Evolutionary conservation across 768 basidiomycete species (phyloP).

Genomic region (Sporobolomyces phaffii): DNA sequence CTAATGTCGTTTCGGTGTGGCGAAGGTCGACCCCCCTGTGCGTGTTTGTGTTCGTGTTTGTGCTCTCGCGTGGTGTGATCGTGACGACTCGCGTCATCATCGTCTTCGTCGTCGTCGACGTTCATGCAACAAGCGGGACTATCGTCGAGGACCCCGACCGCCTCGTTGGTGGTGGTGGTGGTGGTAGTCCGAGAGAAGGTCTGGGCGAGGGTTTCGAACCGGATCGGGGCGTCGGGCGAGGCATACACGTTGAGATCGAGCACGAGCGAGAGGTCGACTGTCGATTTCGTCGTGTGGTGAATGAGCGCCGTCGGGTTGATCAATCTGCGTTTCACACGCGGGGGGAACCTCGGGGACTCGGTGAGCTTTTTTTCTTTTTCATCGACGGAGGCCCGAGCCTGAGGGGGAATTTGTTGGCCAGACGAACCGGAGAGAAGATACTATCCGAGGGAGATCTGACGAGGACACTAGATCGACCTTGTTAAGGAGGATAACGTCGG

Average conservation of each 20-base stretch:
- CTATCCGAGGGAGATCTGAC: constrained; percentile 52
- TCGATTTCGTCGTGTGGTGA: constrained; percentile 62
- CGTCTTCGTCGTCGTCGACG: constrained; percentile 4
- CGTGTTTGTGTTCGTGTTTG: neutral
- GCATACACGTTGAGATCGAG: constrained; percentile 76
- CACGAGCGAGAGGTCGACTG: constrained; percentile 68
- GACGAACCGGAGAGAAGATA: constrained; percentile 54
- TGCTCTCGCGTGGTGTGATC: no score
- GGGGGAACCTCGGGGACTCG: no score
- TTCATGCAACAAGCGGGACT: no score
- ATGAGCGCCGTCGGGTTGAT: constrained; percentile 77
- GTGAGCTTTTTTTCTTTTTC: no score
- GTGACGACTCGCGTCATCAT: no score
- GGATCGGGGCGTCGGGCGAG: constrained; percentile 48
- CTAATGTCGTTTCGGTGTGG: constrained; percentile 65
- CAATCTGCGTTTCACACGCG: constrained; percentile 30
- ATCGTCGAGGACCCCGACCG: no score
- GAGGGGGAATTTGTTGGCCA: neutral
- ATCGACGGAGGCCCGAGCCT: no score
- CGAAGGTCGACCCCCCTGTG: neutral
- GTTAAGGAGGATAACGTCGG: constrained; percentile 87
- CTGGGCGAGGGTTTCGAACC: constrained; percentile 8
- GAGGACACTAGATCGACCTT: constrained; percentile 70
- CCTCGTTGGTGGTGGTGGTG: no score
- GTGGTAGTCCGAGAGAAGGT: constrained; percentile 21